Evolutionary conservation across 163 green algal species (phyloP), one percentile per base, ranked within the genome.

Genomic region (Scenedesmus sp.): DNA sequence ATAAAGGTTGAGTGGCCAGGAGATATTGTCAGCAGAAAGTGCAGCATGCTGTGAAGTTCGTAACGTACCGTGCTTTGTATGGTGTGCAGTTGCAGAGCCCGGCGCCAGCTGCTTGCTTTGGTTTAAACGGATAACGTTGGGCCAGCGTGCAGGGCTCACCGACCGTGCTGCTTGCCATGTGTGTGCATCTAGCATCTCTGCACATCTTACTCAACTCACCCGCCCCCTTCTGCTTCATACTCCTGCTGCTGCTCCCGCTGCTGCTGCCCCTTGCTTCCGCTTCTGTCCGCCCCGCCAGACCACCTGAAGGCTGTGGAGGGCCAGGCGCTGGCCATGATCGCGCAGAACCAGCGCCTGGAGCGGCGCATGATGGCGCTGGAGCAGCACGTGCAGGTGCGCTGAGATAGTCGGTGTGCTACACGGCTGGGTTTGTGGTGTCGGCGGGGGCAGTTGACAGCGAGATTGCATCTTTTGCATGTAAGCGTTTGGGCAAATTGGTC

Each of bases 341-440:
- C 6, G 62, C 87, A 91, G 57, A 86, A 91, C 20, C 76, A 91
- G 74, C 34, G 55, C 52, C 76, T 91, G 56, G 87, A 91, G 26
- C 15, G n/a, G 13, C 79, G 87, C 46, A 91, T 91, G 87, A 46
- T 60, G 34, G 87, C 87, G 15, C 56, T 91, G 87, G 87, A 91
- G 87, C 73, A 84, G 59, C 87, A 91, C 59, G 74, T 86, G 46
- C 73, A 91, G 87, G 87, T 91, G 70, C 1, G 79, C 52, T 46
- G 76, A 55, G 83, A 59, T 59, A n/a, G 34, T 46, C 34, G 34
- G 34, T 46, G 34, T 46, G 34, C 34, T 46, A 46, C 34, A 46
- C 34, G 34, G 34, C 34, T 46, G 34, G 34, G 34, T 46, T 12
- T 70, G 10, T 70, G 62, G 62, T 70, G 62, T 46, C 34, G 34